Evolutionary conservation across 1,284 basidiomycete genomes (phyloP), one percentile per base, ranked within the genome.

Genomic region (Tylopilus sp.): DNA sequence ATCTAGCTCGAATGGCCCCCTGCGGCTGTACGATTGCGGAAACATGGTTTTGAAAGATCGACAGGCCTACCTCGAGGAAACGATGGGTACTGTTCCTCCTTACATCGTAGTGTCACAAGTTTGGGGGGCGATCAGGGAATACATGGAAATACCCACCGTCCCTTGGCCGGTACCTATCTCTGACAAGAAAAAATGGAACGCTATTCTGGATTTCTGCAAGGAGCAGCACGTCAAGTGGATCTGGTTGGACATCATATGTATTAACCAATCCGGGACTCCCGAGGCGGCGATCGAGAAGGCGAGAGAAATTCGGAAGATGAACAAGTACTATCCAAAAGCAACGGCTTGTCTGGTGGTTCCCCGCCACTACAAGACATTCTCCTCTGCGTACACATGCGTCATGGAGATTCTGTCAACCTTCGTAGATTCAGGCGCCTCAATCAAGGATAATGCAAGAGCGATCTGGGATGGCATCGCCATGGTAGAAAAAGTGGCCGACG

Each of bases 31-130:
- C 53, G 60, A 62, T 39, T 62, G 60, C 51, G 39, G 32, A 24
- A 38, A 62, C 53, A 32, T 39, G 22, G 16, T 47, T 16, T 41
- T 62, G 36, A 62, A 62, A 49, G 41, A 56, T 39, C 60, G 33
- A 32, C 51, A 57, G 49, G 26, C 41, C 33, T 62, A 62, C 29
- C 24, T 62, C 4, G 52, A 41, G 13, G 60, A 62, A 47, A 56
- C 54, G 22, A 47, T 49, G 32, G 38, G 41, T 26, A 41, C 44
- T 41, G 54, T 49, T 33, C 60, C 60, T 22, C 53, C 53, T 19
- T 62, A 62, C 41, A 24, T 62, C 29, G 29, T 62, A 38, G 60
- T 62, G n/a, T 62, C 60, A 26, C 60, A 62, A 29, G 60, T 62
- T 10, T 62, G 60, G 60, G 60, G 60, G 13, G 24, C 9, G 22